Conservation (phyloP, 352 stramenopile genomes). For the Pythium pyrilobum region DNA sequence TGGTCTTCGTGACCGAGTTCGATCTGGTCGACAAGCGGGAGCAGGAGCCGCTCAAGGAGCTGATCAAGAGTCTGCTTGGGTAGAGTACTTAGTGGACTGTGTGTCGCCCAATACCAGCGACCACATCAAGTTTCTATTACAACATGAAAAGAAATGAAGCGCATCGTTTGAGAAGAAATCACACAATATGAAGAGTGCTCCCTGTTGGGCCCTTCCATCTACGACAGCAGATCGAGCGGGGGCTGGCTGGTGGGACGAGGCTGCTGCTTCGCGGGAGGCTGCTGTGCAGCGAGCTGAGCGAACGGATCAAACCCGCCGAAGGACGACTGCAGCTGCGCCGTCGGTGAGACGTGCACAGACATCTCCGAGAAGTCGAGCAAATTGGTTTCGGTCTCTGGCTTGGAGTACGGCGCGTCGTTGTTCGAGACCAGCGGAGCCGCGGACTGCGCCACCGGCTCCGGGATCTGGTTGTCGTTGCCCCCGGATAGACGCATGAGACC, state of each 20-base stretch:
- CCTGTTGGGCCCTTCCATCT: slow-evolving; percentile 1
- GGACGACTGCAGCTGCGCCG: slow-evolving; percentile 8
- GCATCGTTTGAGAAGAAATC: too few species aligned
- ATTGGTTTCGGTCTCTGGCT: too few species aligned
- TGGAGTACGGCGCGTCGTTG: too few species aligned
- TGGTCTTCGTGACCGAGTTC: slow-evolving; percentile 95
- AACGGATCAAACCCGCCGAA: slow-evolving; percentile 42
- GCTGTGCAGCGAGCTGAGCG: slow-evolving; percentile 12
- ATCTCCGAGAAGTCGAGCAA: slow-evolving; percentile 69
- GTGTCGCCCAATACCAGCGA: too few species aligned
- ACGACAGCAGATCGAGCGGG: slow-evolving; percentile 43
- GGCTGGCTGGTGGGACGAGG: slow-evolving; percentile 10
- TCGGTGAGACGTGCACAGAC: slow-evolving; percentile 40
- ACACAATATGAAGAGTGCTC: too few species aligned
- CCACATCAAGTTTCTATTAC: too few species aligned
- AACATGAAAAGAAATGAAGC: too few species aligned
- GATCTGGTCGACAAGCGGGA: slow-evolving; percentile 92
- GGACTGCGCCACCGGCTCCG: not conserved
- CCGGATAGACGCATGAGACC: slow-evolving; percentile 13
- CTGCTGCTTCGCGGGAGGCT: slow-evolving; percentile 12
- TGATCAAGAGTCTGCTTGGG: slow-evolving; percentile 89
- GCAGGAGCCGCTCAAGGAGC: slow-evolving; percentile 91
- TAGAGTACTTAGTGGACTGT: too few species aligned
- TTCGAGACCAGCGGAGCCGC: not conserved
- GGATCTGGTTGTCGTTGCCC: slow-evolving; percentile 7